phyloP scores from a whole-genome alignment of 2,329 filamentous ascomycete genomes.

The Xylariomycetidae sp. region DNA sequence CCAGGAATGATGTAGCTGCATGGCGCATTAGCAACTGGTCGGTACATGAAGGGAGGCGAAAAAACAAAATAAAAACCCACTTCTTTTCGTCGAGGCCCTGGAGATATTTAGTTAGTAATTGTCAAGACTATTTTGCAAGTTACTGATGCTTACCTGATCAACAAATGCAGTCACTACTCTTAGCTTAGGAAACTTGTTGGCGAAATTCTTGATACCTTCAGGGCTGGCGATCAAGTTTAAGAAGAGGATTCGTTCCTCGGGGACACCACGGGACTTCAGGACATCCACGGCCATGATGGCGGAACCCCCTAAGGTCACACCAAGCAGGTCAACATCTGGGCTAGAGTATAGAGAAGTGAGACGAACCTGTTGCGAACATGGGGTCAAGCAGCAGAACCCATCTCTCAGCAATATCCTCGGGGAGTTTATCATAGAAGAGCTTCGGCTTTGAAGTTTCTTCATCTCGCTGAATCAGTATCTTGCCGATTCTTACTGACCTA shows the following conservation, averaged over 20 bases:
- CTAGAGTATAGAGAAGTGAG: too few relatives aligned
- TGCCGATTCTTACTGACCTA: slow-evolving; percentile 94
- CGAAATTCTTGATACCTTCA: slow-evolving; percentile 84
- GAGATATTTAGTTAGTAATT: slow-evolving; percentile 17
- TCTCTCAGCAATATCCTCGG: slow-evolving; percentile 83
- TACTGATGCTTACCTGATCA: slow-evolving; percentile 58
- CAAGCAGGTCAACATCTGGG: too few relatives aligned
- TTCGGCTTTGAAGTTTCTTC: slow-evolving; percentile 91
- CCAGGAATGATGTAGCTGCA: slow-evolving; percentile 89
- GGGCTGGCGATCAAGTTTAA: slow-evolving; percentile 97
- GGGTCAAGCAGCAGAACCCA: slow-evolving; percentile 95
- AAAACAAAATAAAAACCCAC: slow-evolving; percentile 73
- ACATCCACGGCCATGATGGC: slow-evolving; percentile 97
- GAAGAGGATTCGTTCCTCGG: slow-evolving; percentile 92
- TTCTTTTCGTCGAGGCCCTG: slow-evolving; percentile 94
- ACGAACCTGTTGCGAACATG: slow-evolving; percentile 94
- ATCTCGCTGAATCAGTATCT: slow-evolving; percentile 96
- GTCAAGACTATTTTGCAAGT: neutral
- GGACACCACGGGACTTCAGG: slow-evolving; percentile 82
- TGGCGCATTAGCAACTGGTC: slow-evolving; percentile 32
- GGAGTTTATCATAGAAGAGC: slow-evolving; percentile 96
- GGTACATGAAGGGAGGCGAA: neutral
- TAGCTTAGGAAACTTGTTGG: slow-evolving; percentile 80
- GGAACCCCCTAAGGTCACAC: slow-evolving; percentile 64
- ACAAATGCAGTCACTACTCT: slow-evolving; percentile 94